Conservation (phyloP, 768 basidiomycete genomes). For the Naganishia antarctica region DNA sequence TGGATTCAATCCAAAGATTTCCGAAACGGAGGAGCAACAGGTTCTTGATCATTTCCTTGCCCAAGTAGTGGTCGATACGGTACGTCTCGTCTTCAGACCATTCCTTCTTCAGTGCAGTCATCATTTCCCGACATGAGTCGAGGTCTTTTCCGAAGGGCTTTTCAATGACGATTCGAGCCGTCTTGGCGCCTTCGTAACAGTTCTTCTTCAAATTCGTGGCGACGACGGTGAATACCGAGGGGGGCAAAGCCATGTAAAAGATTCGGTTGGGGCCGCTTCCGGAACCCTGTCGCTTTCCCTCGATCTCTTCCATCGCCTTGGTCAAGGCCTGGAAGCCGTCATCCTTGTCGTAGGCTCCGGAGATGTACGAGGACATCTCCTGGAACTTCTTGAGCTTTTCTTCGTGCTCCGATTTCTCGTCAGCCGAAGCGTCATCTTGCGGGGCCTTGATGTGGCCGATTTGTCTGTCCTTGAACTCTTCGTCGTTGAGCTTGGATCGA, state of each 20-base stretch:
- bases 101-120: constrained; percentile 70
- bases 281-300: constrained; percentile 56
- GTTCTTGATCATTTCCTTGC: constrained; percentile 99
- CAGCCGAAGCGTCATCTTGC: constrained; percentile 56
- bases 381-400: constrained; percentile 76
- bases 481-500: constrained; percentile 52
- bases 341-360: constrained; percentile 82
- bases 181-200: constrained; percentile 67
- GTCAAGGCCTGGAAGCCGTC: constrained; percentile 72
- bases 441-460: constrained; percentile 77
- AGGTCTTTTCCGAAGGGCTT: constrained; percentile 98
- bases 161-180: constrained; percentile 92
- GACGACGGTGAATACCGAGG: constrained; percentile 90
- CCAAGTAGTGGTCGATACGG: constrained; percentile 98
- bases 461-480: constrained; percentile 76
- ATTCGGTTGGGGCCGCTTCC: constrained; percentile 60
- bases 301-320: constrained; percentile 70
- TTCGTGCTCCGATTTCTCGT: constrained; percentile 53
- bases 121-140: constrained; percentile 72
- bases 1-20: constrained; percentile 78
- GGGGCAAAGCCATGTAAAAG: constrained; percentile 92
- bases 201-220: constrained; percentile 73
- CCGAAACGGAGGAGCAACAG: constrained; percentile 91
- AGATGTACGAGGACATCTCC: constrained; percentile 68
- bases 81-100: constrained; percentile 98